phyloP scores from a whole-genome alignment of 495 filamentous ascomycete species.

The Xeromyces bisporus region DNA sequence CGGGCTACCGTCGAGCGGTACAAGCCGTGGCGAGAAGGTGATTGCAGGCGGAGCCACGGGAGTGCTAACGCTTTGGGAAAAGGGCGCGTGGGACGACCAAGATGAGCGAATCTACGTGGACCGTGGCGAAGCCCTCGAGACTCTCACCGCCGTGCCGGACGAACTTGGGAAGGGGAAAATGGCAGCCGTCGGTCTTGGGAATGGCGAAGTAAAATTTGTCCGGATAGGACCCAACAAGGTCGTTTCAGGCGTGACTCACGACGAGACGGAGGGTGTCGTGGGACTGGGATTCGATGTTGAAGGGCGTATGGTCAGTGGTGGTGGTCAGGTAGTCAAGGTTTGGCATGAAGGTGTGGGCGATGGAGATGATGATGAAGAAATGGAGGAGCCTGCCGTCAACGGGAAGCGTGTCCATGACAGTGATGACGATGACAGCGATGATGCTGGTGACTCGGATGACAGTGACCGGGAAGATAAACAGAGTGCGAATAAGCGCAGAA shows the following conservation, averaged over 20 bases:
- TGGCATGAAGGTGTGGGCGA: constrained; percentile 46
- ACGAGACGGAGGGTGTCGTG: constrained; percentile 70
- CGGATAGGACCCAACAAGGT: constrained; percentile 42
- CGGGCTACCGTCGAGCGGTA: constrained; percentile 43
- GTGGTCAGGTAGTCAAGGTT: constrained; percentile 67
- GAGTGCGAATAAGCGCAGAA: constrained; percentile 31
- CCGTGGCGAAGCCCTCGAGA: constrained; percentile 52
- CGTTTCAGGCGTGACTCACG: constrained; percentile 46
- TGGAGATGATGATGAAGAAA: constrained; percentile 21
- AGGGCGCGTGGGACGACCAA: constrained; percentile 85
- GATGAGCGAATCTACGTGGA: constrained; percentile 70
- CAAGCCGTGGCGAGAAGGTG: constrained; percentile 53
- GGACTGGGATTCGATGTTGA: constrained; percentile 65
- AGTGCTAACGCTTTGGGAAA: constrained; percentile 82
- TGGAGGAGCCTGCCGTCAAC: constrained; percentile 15
- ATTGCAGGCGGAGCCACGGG: constrained; percentile 65
- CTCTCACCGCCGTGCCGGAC: constrained; percentile 47
- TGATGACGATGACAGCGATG: constrained; percentile 29
- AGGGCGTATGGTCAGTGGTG: constrained; percentile 72
- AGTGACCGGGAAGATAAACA: constrained; percentile 20
- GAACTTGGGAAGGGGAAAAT: constrained; percentile 48
- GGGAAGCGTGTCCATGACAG: constrained; percentile 20
- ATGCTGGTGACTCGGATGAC: constrained; percentile 26
- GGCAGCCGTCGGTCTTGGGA: constrained; percentile 58
- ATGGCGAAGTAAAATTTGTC: constrained; percentile 43